Conservation (phyloP, 305 asterid genomes). For the Rubia peregrina region DNA sequence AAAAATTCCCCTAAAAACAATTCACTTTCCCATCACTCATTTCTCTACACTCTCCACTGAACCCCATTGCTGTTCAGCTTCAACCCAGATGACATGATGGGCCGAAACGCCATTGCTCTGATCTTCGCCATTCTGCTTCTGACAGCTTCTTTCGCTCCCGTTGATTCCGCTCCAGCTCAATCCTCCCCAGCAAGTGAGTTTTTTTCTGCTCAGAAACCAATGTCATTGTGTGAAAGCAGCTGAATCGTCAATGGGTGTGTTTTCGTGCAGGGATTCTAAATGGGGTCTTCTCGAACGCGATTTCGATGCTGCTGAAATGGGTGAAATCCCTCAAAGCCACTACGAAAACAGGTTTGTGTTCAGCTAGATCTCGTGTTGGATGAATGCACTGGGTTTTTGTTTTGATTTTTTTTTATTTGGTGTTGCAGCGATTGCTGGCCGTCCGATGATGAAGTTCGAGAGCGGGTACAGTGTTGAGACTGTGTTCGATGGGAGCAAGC, state of each 20-base stretch:
- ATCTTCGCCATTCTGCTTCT: slow-evolving; percentile 47
- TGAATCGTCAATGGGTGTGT: neutral
- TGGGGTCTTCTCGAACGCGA: slow-evolving; percentile 72
- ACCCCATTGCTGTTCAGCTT: slow-evolving; percentile 1
- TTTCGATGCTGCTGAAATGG: slow-evolving; percentile 76
- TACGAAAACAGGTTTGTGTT: slow-evolving; percentile 60
- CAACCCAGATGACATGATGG: slow-evolving; percentile 26
- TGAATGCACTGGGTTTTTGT: slow-evolving; percentile 3
- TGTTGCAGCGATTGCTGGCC: slow-evolving; percentile 57
- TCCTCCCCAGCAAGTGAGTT: slow-evolving; percentile 73
- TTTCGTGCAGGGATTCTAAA: slow-evolving; percentile 55
- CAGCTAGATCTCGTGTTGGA: slow-evolving; percentile 22
- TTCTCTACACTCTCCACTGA: slow-evolving; percentile 13
- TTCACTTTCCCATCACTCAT: slow-evolving; percentile 24
- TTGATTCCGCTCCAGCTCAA: slow-evolving; percentile 45
- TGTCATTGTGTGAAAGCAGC: neutral
- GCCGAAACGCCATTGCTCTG: slow-evolving; percentile 28
- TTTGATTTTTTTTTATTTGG: neutral
- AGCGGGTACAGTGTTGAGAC: slow-evolving; percentile 91
- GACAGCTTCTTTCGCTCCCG: slow-evolving; percentile 34
- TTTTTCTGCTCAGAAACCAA: slow-evolving; percentile 9
- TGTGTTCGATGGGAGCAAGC: slow-evolving; percentile 96
- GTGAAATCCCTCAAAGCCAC: slow-evolving; percentile 60
- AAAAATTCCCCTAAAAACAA: slow-evolving; percentile 15
- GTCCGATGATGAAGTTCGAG: slow-evolving; percentile 91